Percentiles rank a stretch among this genome's conserved stretches.
Conservation (phyloP, 768 basidiomycete species). For the Naganishia antarctica region DNA sequence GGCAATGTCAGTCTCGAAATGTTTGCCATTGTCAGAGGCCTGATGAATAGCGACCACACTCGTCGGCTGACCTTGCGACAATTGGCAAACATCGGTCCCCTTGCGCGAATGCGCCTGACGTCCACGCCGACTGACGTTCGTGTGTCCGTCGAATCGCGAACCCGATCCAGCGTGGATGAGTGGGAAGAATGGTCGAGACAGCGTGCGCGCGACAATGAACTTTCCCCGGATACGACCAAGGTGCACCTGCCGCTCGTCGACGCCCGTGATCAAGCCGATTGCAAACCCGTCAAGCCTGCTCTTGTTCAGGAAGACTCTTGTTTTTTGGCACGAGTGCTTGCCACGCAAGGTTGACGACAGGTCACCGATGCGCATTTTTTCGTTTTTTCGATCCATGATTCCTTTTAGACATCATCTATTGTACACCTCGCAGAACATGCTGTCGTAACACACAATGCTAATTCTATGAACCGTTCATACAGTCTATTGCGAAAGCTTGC, state of each 20-base stretch:
- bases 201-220: constrained; percentile 11
- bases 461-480: background rate
- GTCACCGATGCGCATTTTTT: background rate
- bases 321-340: constrained; percentile 3
- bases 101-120: background rate
- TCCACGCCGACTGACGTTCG: background rate
- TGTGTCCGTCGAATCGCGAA: constrained; percentile 17
- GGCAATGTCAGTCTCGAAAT: constrained; percentile 12
- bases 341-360: background rate
- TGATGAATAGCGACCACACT: constrained; percentile 25
- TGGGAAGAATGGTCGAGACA: constrained; percentile 24
- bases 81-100: constrained; percentile 5
- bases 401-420: constrained; percentile 10
- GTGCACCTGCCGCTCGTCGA: background rate
- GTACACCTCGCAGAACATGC: constrained; percentile 10
- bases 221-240: constrained; percentile 12
- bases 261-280: background rate
- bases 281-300: constrained; percentile 4
- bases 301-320: constrained; percentile 4
- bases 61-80: constrained; percentile 15
- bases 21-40: constrained; percentile 12
- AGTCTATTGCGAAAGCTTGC: constrained; percentile 9
- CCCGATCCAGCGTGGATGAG: constrained; percentile 22
- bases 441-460: background rate
- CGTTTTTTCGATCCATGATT: background rate